These are phyloP conservation scores for Dipteronia sinensis DNA, from an alignment of 345 rosid genomes.

Conservation along the genomic window DNA sequence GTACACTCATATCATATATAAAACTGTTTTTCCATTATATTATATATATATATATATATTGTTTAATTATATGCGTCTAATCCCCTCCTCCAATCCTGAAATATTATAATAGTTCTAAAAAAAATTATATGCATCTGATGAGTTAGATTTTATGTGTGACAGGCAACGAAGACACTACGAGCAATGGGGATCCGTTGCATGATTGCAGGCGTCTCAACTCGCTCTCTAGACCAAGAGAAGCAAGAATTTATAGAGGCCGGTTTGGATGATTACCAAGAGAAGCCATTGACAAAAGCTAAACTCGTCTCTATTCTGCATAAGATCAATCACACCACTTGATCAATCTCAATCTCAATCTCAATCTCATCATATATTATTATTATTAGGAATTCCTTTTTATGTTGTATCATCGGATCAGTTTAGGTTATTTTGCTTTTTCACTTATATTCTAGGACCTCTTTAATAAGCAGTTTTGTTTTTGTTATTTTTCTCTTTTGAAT, in stretches of 20 bases:
- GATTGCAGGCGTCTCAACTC: slow-evolving; percentile 72
- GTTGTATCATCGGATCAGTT: neutral
- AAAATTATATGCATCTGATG: no score
- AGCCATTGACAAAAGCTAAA: slow-evolving; percentile 74
- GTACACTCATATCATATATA: no score
- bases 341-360: neutral
- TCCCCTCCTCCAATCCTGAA: no score
- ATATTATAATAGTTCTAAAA: no score
- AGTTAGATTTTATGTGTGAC: neutral
- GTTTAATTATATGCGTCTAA: no score
- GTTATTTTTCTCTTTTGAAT: no score
- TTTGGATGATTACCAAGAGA: slow-evolving; percentile 72
- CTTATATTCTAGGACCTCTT: neutral
- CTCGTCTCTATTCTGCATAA: slow-evolving; percentile 52
- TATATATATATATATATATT: no score
- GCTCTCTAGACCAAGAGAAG: slow-evolving; percentile 39
- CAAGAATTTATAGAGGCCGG: slow-evolving; percentile 76
- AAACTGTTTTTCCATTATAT: no score
- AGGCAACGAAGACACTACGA: slow-evolving; percentile 73
- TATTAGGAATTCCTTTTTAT: neutral
- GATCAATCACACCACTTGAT: slow-evolving; percentile 14
- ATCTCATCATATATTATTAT: neutral
- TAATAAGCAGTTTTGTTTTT: no score
- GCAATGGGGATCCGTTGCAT: slow-evolving; percentile 70
- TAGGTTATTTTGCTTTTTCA: neutral